Percentiles rank a stretch among this genome's conserved stretches.
Evolutionary conservation across 768 basidiomycete species (phyloP).

Genomic region (Suillus occidentalis): DNA sequence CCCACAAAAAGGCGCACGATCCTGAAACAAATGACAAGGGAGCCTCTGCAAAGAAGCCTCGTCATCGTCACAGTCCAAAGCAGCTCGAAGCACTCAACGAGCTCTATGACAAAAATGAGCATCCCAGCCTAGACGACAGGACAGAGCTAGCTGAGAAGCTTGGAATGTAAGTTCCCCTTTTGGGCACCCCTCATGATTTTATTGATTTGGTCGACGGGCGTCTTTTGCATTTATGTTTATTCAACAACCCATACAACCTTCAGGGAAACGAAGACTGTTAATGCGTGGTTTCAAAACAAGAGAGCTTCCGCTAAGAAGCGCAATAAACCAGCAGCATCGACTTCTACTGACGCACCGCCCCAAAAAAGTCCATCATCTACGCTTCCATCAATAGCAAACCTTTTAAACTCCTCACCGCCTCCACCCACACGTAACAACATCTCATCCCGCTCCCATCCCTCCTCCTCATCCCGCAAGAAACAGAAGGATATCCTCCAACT

Average conservation of each 20-base stretch:
- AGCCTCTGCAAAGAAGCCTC: slow-evolving; percentile 59
- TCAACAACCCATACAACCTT: slow-evolving; percentile 6
- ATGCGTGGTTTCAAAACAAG: slow-evolving; percentile 88
- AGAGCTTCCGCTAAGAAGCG: slow-evolving; percentile 79
- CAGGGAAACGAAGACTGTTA: slow-evolving; percentile 85
- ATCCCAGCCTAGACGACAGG: slow-evolving; percentile 69
- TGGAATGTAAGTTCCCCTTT: slow-evolving; percentile 62
- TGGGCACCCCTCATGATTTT: slow-evolving; percentile 21
- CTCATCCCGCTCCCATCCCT: slow-evolving; percentile 26
- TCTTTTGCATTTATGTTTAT: slow-evolving; percentile 9
- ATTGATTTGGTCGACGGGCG: slow-evolving; percentile 17
- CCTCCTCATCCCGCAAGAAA: slow-evolving; percentile 26
- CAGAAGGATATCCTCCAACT: slow-evolving; percentile 18
- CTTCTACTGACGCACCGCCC: slow-evolving; percentile 25
- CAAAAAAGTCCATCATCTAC: slow-evolving; percentile 27
- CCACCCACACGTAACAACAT: slow-evolving; percentile 23
- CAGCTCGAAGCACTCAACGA: slow-evolving; percentile 78
- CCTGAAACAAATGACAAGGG: slow-evolving; percentile 24
- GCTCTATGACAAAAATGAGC: slow-evolving; percentile 75
- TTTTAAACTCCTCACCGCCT: slow-evolving; percentile 37
- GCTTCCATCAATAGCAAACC: slow-evolving; percentile 39
- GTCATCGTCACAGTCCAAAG: slow-evolving; percentile 70
- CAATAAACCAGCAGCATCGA: slow-evolving; percentile 41
- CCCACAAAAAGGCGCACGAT: slow-evolving; percentile 25
- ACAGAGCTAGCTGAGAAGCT: slow-evolving; percentile 67